Evolutionary conservation across 106 monocot genomes (phyloP), one percentile per base, ranked within the genome.

Genomic region (Amphibolis antarctica): DNA sequence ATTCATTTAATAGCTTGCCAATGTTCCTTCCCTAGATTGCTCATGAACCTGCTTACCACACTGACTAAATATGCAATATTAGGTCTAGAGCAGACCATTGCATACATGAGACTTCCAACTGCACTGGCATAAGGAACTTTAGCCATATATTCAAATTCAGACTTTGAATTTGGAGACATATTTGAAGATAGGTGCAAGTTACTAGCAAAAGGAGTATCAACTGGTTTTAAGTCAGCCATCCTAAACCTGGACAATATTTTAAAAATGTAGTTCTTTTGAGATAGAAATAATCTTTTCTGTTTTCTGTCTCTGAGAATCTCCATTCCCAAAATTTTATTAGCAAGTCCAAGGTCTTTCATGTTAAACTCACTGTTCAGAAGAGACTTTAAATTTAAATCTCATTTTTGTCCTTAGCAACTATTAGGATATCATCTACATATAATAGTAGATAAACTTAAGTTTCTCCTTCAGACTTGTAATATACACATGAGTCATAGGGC

Each of bases 1-100:
- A 70, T 28, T 42, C 62, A 62, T 42, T 71, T 71, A 3, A 54
- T 42, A 0, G 25, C 49, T 28, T n/a, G n/a, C 36, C 23, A 69
- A 27, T 62, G 42, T 15, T 22, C 50, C 21, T 62, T 71, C 0
- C 42, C 51, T 43, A 44, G 70, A 54, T 71, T 44, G 17, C 22
- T 15, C 52, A 71, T 31, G 22, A 51, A 71, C 31, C 29, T 9
- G 21, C 52, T 62, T 26, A 71, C 42, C 15, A 71, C 1, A 13
- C 63, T 53, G 0, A 63, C 46, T 28, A 1, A 52, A 27, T 7
- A 44, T 0, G 59, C 36, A 18, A 63, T 0, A 7, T 63, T 17
- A 0, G 53, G 11, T 0, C 28, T 7, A 0, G 53, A 55, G 12
- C 63, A 71, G 6, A 64, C 45, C 63, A 71, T 64, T 14, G 23